Evolutionary conservation across 495 filamentous ascomycete genomes (phyloP), one percentile per base, ranked within the genome.

Genomic region (Talaromyces trachyspermus): DNA sequence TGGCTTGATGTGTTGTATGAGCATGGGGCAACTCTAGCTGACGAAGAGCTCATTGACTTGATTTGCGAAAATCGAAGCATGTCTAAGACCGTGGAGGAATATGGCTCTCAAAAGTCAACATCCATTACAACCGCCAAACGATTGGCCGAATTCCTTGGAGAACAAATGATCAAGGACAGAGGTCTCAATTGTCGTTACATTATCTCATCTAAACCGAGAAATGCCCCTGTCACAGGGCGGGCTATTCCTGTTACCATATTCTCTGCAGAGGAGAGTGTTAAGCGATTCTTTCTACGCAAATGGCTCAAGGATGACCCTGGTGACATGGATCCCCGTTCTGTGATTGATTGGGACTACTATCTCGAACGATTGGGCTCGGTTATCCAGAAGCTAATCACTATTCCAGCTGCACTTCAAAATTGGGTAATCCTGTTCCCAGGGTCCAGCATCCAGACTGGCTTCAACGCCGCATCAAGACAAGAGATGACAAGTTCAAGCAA

Each of bases 181-280:
- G 92, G 92, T 12, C 66, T 99, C 54, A 97, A 97, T 65, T 99
- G 92, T 81, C 97, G 97, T 64, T 99, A 95, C 64, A 95, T 99
- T 64, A 96, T 99, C 53, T 94, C 89, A 32, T 77, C 88, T 6
- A 81, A 75, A 52, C 92, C 92, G 18, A 85, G 81, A 56, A 84
- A 83, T 58, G 89, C 92, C 0, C 90, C 92, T 17, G 90, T 99
- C 50, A 97, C 92, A 0, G 92, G 97, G 55, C 75, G 92, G 55
- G 92, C 92, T 7, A 82, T 97, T 52, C 92, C 92, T 5, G 89
- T 96, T 5, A 87, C 92, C 14, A 99, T 99, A 50, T 99, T 99
- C 64, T 95, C 92, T 1, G 90, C 92, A 0, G 89, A 96, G 43
- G 78, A 85, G 41, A 79, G 78, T 23, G 81, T 91, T 46, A 97